Evolutionary conservation across 805 yeast species (phyloP).

Genomic region (Metschnikowia hibisci): DNA sequence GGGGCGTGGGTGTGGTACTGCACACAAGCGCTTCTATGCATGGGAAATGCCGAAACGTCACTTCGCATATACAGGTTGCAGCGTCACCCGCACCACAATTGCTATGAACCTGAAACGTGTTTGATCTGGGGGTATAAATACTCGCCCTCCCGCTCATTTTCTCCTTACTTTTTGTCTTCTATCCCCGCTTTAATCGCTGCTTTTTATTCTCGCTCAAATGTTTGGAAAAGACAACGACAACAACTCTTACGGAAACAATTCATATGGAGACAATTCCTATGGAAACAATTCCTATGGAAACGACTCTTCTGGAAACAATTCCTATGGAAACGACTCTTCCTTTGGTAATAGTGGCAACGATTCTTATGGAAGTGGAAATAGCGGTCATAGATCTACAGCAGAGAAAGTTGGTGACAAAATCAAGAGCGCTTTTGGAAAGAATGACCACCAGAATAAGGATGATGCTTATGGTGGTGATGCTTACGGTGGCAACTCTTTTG

Average conservation of each 20-base stretch:
- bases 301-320: slow-evolving; percentile 5
- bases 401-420: slow-evolving; percentile 13
- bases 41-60: too few relatives aligned
- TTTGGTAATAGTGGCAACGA: slow-evolving; percentile 22
- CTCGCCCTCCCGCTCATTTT: too few relatives aligned
- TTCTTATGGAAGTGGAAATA: slow-evolving; percentile 14
- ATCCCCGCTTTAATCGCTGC: too few relatives aligned
- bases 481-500: slow-evolving; percentile 22
- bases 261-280: not conserved
- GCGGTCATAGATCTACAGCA: slow-evolving; percentile 4
- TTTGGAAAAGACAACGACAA: slow-evolving; percentile 7
- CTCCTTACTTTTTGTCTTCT: too few relatives aligned
- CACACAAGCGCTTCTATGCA: too few relatives aligned
- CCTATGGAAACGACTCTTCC: slow-evolving; percentile 15
- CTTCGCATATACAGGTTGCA: too few relatives aligned
- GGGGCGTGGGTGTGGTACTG: too few relatives aligned
- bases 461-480: slow-evolving; percentile 25
- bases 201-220: slow-evolving; percentile 8
- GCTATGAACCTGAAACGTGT: too few relatives aligned
- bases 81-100: too few relatives aligned
- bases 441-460: slow-evolving; percentile 8
- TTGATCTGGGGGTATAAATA: too few relatives aligned
- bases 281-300: slow-evolving; percentile 2
- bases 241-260: slow-evolving; percentile 17
- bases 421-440: slow-evolving; percentile 12